Evolutionary conservation across 2,329 filamentous ascomycete genomes (phyloP).

Genomic region (Cladophialophora immunda): DNA sequence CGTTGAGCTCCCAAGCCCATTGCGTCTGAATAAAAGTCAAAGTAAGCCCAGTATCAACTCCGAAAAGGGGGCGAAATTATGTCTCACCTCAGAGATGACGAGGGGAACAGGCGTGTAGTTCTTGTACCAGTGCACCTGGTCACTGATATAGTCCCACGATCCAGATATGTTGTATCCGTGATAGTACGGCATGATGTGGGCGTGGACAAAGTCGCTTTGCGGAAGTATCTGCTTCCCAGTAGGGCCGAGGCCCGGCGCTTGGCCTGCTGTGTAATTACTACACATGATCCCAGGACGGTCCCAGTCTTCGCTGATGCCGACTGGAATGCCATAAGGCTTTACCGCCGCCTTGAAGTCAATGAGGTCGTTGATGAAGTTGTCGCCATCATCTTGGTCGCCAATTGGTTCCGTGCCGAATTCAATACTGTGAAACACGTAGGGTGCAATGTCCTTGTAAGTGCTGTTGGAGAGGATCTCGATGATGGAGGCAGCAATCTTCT

Average conservation of each 20-base stretch:
- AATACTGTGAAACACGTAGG: slow-evolving; percentile 24
- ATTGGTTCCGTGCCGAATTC: slow-evolving; percentile 24
- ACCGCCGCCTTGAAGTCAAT: slow-evolving; percentile 15
- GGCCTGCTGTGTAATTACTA: slow-evolving; percentile 19
- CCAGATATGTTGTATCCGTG: slow-evolving; percentile 23
- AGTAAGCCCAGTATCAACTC: not conserved
- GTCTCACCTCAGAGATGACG: slow-evolving; percentile 22
- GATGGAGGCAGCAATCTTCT: slow-evolving; percentile 21
- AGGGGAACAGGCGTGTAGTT: slow-evolving; percentile 23
- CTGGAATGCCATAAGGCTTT: slow-evolving; percentile 20
- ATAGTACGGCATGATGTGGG: slow-evolving; percentile 25
- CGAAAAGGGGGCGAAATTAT: not conserved
- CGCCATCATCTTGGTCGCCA: slow-evolving; percentile 19
- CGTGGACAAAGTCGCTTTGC: slow-evolving; percentile 22
- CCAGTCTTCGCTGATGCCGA: slow-evolving; percentile 27
- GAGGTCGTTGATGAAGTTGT: slow-evolving; percentile 24
- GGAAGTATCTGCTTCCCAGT: slow-evolving; percentile 20
- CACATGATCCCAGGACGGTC: slow-evolving; percentile 21
- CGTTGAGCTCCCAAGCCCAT: slow-evolving; percentile 26
- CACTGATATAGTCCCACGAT: slow-evolving; percentile 19
- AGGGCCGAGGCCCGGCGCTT: slow-evolving; percentile 17
- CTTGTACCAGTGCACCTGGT: slow-evolving; percentile 25
- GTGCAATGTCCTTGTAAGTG: slow-evolving; percentile 17
- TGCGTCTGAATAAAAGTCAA: slow-evolving; percentile 1
- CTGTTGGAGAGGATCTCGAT: slow-evolving; percentile 22